Evolutionary conservation across 192 early-diverging fungal species (phyloP).

Genomic region (Coemansia sp.): DNA sequence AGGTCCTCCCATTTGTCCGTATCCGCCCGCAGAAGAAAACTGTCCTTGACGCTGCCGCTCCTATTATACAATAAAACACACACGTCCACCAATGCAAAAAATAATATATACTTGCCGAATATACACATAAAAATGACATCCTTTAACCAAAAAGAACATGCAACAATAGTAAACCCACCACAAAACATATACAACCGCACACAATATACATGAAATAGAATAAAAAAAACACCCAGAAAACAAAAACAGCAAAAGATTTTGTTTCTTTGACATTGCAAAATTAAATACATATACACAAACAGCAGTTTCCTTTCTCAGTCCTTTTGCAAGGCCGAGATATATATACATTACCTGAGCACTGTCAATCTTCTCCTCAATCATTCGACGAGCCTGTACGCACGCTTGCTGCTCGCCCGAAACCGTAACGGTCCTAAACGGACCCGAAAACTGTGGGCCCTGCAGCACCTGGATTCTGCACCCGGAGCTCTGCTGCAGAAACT

Average conservation of each 20-base stretch:
- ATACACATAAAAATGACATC: no score
- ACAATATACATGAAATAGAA: background rate
- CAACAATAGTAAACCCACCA: background rate
- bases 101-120: no score
- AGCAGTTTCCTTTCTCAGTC: no score
- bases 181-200: slow-evolving; percentile 5
- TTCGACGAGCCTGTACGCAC: slow-evolving; percentile 33
- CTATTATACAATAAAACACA: background rate
- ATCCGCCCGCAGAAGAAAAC: slow-evolving; percentile 15
- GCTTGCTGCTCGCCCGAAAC: slow-evolving; percentile 30
- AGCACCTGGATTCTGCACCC: slow-evolving; percentile 43
- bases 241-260: slow-evolving; percentile 9
- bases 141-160: no score
- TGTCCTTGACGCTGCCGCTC: slow-evolving; percentile 8
- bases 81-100: no score
- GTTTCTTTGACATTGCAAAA: background rate
- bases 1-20: slow-evolving; percentile 10
- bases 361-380: slow-evolving; percentile 52
- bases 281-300: slow-evolving; percentile 17
- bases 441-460: slow-evolving; percentile 37
- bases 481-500: slow-evolving; percentile 40
- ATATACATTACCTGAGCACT: slow-evolving; percentile 34
- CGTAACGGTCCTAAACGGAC: slow-evolving; percentile 33
- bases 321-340: no score
- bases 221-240: slow-evolving; percentile 2